Conservation (phyloP, 495 filamentous ascomycete species). For the Penicillium lividum region DNA sequence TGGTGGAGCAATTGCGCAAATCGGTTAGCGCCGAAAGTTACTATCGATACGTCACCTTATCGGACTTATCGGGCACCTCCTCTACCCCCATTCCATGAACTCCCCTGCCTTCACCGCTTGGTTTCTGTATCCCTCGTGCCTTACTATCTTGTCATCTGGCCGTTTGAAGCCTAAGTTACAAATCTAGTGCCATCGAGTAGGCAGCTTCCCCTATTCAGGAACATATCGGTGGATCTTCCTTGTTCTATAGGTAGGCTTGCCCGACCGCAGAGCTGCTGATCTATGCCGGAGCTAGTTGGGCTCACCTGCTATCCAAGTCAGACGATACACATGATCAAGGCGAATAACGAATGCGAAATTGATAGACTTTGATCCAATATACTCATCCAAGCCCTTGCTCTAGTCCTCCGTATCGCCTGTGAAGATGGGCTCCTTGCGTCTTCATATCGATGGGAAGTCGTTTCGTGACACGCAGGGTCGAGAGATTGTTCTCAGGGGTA, state of each 20-base stretch:
- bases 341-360: neutral
- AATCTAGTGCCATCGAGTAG: neutral
- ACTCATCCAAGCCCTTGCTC: neutral
- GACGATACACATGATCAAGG: neutral
- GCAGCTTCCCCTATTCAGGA: neutral
- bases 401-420: neutral
- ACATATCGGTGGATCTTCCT: neutral
- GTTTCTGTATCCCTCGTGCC: neutral
- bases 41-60: conserved; percentile 32
- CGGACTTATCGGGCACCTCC: neutral
- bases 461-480: conserved; percentile 73
- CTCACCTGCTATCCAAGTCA: conserved; percentile 1
- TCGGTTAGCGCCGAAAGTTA: conserved; percentile 9
- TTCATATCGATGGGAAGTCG: conserved; percentile 77
- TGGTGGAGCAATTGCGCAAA: neutral
- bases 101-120: conserved; percentile 11
- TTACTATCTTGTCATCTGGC: neutral
- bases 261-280: neutral
- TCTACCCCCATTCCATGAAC: neutral
- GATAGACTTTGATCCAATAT: neutral
- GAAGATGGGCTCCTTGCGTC: conserved; percentile 45
- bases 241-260: neutral
- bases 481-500: conserved; percentile 67
- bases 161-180: neutral
- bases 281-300: neutral